Percentiles rank a stretch among this genome's conserved stretches.
Evolutionary conservation across 345 rosid genomes (phyloP).

Genomic region (Reutealis trisperma): DNA sequence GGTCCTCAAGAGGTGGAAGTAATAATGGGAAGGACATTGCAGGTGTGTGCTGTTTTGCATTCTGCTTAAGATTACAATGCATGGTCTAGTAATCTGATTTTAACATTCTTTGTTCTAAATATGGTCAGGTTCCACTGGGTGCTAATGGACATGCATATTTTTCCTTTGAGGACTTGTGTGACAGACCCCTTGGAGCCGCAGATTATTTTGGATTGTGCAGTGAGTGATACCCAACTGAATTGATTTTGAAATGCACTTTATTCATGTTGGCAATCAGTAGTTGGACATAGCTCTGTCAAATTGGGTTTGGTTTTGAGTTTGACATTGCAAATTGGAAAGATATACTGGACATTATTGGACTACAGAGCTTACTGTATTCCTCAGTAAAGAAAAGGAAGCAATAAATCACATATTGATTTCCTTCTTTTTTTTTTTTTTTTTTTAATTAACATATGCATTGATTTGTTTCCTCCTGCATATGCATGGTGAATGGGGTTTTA

Average conservation of each 20-base stretch:
- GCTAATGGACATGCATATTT: conserved; percentile 94
- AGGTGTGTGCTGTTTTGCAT: conserved; percentile 45
- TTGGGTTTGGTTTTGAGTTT: not conserved
- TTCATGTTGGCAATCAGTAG: not conserved
- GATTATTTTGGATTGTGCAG: conserved; percentile 96
- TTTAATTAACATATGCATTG: not conserved
- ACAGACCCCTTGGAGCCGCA: conserved; percentile 95
- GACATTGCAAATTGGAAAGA: conserved; percentile 5
- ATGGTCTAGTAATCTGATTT: not conserved
- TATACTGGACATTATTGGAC: not conserved
- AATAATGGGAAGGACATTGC: conserved; percentile 84
- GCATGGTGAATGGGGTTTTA: not conserved
- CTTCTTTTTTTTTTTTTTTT: too few species aligned
- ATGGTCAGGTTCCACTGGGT: conserved; percentile 67
- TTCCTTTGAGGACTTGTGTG: conserved; percentile 85
- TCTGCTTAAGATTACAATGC: not conserved
- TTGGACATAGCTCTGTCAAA: conserved; percentile 1
- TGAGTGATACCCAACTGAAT: conserved; percentile 44
- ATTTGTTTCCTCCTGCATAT: not conserved
- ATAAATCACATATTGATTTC: not conserved
- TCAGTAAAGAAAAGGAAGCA: not conserved
- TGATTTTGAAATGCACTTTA: conserved; percentile 3
- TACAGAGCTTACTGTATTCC: not conserved
- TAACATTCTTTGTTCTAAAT: not conserved
- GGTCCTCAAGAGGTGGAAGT: conserved; percentile 77